Evolutionary conservation across 306 rosid genomes (phyloP).

Genomic region (Cercis canadensis): DNA sequence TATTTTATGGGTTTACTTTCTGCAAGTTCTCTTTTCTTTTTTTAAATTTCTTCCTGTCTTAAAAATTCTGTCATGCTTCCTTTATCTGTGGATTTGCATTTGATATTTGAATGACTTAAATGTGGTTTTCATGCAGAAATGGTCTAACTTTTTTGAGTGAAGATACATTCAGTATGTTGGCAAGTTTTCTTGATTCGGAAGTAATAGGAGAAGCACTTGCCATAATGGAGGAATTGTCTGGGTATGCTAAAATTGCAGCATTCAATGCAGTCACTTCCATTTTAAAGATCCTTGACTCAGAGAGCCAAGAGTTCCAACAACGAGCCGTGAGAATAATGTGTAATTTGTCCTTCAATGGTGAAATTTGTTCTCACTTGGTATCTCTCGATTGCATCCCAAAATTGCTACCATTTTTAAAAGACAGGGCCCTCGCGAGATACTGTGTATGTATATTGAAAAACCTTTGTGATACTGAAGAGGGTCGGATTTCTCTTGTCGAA

Average conservation of each 20-base stretch:
- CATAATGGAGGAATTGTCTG: conserved; percentile 72
- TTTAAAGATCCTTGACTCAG: conserved; percentile 57
- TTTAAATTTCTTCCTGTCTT: conserved; percentile 2
- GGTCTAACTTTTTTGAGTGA: conserved; percentile 46
- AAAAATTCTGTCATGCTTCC: conserved; percentile 20
- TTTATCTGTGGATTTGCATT: conserved; percentile 13
- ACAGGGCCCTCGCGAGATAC: conserved; percentile 46
- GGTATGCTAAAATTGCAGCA: conserved; percentile 50
- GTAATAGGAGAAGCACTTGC: conserved; percentile 67
- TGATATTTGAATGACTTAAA: conserved; percentile 17
- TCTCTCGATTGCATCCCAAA: conserved; percentile 65
- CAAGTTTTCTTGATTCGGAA: conserved; percentile 65
- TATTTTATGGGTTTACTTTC: neutral
- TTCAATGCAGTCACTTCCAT: conserved; percentile 61
- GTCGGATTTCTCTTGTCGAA: conserved; percentile 59
- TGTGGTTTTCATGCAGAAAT: conserved; percentile 56
- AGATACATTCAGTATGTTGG: conserved; percentile 54
- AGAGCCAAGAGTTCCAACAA: conserved; percentile 54
- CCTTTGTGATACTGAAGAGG: conserved; percentile 61
- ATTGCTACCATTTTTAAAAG: conserved; percentile 63
- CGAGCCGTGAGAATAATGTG: conserved; percentile 50
- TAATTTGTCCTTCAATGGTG: conserved; percentile 60
- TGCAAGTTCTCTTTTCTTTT: neutral
- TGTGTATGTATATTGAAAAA: conserved; percentile 67
- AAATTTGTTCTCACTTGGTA: conserved; percentile 52